phyloP scores from a whole-genome alignment of 2,329 filamentous ascomycete genomes.

The Verruconis gallopava region DNA sequence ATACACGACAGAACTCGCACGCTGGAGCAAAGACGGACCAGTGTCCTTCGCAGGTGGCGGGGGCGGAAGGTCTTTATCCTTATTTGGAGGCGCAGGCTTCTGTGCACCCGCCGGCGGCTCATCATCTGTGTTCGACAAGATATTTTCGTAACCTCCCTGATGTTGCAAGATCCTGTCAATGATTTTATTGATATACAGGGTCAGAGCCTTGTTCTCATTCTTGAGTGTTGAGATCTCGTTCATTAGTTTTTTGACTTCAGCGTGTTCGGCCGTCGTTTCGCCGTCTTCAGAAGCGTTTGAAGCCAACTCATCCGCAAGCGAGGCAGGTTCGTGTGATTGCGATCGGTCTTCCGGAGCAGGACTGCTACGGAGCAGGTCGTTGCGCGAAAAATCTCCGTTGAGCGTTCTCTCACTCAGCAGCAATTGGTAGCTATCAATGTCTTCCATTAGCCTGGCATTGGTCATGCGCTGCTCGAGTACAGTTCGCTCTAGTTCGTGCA shows the following conservation, averaged over 20 bases:
- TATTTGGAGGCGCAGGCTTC: conserved; percentile 13
- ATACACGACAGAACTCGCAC: conserved; percentile 43
- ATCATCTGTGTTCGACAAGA: conserved; percentile 68
- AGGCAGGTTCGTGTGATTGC: conserved; percentile 14
- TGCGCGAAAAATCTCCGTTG: conserved; percentile 80
- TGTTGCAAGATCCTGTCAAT: conserved; percentile 90
- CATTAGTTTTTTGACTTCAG: conserved; percentile 50
- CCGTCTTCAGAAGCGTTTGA: conserved; percentile 47
- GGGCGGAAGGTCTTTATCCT: conserved; percentile 68
- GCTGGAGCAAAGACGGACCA: conserved; percentile 39
- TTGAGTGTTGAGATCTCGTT: conserved; percentile 65
- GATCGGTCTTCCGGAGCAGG: conserved; percentile 21
- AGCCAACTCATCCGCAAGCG: conserved; percentile 15
- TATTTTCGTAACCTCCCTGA: conserved; percentile 79
- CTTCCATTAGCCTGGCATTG: conserved; percentile 92
- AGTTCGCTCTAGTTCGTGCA: conserved; percentile 81
- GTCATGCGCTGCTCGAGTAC: conserved; percentile 89
- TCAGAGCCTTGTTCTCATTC: conserved; percentile 94
- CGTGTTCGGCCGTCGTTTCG: conserved; percentile 30
- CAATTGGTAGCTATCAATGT: conserved; percentile 96
- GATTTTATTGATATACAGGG: conserved; percentile 97
- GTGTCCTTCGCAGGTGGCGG: conserved; percentile 48
- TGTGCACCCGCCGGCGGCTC: conserved; percentile 15
- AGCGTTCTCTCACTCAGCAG: conserved; percentile 89
- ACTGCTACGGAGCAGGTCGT: conserved; percentile 56